A percentile compares a stretch with the other conserved stretches of the same genome.
Conservation (phyloP, 768 basidiomycete species). For the Leucosporidium creatinivorum region DNA sequence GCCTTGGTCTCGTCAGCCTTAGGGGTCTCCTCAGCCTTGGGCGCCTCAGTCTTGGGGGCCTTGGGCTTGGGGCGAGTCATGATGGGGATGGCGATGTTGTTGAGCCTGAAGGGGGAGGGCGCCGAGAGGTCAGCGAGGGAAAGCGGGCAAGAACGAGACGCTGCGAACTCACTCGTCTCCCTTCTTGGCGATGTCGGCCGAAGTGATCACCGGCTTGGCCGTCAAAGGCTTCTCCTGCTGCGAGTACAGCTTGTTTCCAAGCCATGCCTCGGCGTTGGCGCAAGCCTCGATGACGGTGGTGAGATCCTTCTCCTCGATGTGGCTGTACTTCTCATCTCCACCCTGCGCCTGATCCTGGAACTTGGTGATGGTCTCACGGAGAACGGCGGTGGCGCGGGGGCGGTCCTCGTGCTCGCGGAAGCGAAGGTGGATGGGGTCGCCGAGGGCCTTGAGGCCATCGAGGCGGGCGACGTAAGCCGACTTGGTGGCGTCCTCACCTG, state of each 20-base stretch:
- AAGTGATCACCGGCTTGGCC: conserved; percentile 72
- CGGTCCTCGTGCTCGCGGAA: conserved; percentile 78
- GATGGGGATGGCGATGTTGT: conserved; percentile 81
- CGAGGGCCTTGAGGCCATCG: conserved; percentile 72
- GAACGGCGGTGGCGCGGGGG: conserved; percentile 58
- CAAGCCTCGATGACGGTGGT: conserved; percentile 79
- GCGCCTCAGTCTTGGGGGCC: conserved; percentile 40
- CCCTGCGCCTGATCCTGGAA: conserved; percentile 79
- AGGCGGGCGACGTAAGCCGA: conserved; percentile 83
- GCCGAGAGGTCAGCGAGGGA: background rate
- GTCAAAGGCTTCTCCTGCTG: conserved; percentile 87
- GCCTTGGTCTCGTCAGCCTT: conserved; percentile 34
- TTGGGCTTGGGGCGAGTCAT: conserved; percentile 88
- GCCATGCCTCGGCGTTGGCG: conserved; percentile 86
- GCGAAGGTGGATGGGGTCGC: conserved; percentile 77
- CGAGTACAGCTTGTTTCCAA: conserved; percentile 79
- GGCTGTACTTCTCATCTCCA: conserved; percentile 72
- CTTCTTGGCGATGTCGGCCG: conserved; percentile 78
- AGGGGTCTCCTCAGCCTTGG: conserved; percentile 29
- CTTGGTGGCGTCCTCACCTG: conserved; percentile 82
- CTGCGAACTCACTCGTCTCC: conserved; percentile 57
- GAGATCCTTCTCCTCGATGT: conserved; percentile 81
- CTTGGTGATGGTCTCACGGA: conserved; percentile 80
- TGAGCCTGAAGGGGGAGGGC: conserved; percentile 39
- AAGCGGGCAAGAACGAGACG: background rate